A percentile compares a stretch with the other conserved stretches of the same genome.
phyloP scores from a whole-genome alignment of 2,329 filamentous ascomycete species.

The Plectosphaerella sp. region DNA sequence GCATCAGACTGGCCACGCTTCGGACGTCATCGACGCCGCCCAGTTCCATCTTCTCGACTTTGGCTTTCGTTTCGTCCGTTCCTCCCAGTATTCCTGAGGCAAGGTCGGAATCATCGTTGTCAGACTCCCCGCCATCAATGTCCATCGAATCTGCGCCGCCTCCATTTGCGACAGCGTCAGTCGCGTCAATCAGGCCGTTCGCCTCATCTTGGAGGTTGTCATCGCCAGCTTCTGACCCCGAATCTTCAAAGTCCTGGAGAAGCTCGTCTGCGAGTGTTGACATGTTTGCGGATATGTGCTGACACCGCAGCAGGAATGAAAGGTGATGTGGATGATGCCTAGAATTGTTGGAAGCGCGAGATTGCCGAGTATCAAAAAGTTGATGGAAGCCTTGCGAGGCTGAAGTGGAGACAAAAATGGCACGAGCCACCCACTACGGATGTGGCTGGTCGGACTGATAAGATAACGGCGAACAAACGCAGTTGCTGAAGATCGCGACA shows the following conservation, averaged over 20 bases:
- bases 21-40: conserved; percentile 71
- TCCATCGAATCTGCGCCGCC: conserved; percentile 45
- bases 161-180: conserved; percentile 21
- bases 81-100: conserved; percentile 46
- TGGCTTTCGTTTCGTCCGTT: conserved; percentile 68
- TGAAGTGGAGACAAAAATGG: conserved; percentile 2
- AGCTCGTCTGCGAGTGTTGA: conserved; percentile 91
- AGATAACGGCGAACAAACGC: not conserved
- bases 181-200: conserved; percentile 37
- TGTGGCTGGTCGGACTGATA: not conserved
- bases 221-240: conserved; percentile 70
- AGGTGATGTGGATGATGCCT: not conserved
- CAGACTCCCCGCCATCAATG: conserved; percentile 56
- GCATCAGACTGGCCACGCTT: conserved; percentile 76
- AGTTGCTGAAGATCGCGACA: no score
- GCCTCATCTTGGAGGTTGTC: conserved; percentile 46
- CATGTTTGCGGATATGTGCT: conserved; percentile 45
- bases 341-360: not conserved
- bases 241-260: conserved; percentile 85
- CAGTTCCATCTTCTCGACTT: conserved; percentile 79
- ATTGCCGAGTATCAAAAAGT: not conserved
- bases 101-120: conserved; percentile 54
- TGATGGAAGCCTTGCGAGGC: conserved; percentile 3
- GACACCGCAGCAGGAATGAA: not conserved
- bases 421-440: not conserved